Evolutionary conservation across 1,139 yeast genomes (phyloP), one percentile per base, ranked within the genome.

Genomic region (Hemisphaericaspora lyxosophila): DNA sequence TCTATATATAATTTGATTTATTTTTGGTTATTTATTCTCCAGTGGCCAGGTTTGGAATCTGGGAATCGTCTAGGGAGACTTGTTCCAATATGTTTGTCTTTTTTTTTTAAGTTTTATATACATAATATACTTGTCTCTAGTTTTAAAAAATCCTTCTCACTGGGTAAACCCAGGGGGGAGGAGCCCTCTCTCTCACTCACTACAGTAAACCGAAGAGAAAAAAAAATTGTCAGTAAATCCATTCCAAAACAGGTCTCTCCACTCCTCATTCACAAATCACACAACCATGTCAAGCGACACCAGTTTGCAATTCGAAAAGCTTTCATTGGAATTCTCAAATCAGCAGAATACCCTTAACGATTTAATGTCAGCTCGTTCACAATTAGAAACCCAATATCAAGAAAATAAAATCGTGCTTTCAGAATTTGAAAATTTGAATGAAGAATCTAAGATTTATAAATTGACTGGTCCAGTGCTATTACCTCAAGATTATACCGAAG

Each of bases 341-440:
- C 63, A 62, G 29, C 75, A 71, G 43, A 53, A 48, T 40, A 48
- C 51, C 29, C 49, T 70, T 43, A 64, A 64, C 42, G 83, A 78
- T 36, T 63, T 79, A 24, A 67, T 82, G 32, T 62, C 73, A 4
- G 76, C 84, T 6, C 75, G 94, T 55, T 85, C 85, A 38, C 75
- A 78, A 51, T 66, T 85, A 31, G 94, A 85, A 54, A 83, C 92
- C 1, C 94, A 85, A 57, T 75, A 64, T 50, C 97, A 92, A 61
- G 98, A 92, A 60, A 90, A 90, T 63, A 83, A 82, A 55, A 89
- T 92, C 37, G 98, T 92, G n/a, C 72, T 82, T 51, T 81, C 78
- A 27, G 97, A 92, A 61, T 85, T 92, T 53, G 76, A 72, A 15
- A 60, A 64, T 36, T 64, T 89, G 46, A 70, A 78, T 47, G 79